These are phyloP conservation scores for Boletus bicolor DNA, from an alignment of 768 basidiomycete genomes.

Conservation along the genomic window DNA sequence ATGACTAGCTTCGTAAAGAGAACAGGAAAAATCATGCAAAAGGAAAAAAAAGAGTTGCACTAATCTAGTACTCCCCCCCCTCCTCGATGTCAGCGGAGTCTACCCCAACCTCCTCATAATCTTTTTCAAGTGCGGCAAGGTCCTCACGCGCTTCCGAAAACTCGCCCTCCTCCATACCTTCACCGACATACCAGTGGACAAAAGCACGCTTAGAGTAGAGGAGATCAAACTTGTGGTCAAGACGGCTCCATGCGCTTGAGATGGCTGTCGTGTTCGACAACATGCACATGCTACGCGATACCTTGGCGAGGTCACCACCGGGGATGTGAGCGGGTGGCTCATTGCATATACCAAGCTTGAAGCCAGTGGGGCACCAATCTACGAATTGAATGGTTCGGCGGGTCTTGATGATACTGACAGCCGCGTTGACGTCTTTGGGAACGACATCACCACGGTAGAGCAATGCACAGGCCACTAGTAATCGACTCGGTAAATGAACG, in stretches of 20 bases:
- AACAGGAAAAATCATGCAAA: constrained; percentile 23
- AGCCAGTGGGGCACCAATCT: constrained; percentile 78
- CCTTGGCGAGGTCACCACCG: constrained; percentile 74
- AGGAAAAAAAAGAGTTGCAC: background rate
- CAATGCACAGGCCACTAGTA: constrained; percentile 61
- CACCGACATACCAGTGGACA: constrained; percentile 66
- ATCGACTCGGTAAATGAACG: background rate
- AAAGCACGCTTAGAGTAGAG: constrained; percentile 66
- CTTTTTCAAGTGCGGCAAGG: constrained; percentile 98
- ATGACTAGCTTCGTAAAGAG: constrained; percentile 28
- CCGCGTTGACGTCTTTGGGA: constrained; percentile 75
- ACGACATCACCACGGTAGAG: constrained; percentile 77
- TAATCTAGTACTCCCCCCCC: constrained; percentile 43
- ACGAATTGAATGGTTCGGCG: constrained; percentile 78
- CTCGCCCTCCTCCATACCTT: constrained; percentile 90
- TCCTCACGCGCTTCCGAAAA: constrained; percentile 99
- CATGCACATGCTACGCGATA: constrained; percentile 75
- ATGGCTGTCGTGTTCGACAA: constrained; percentile 73
- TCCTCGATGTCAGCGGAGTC: constrained; percentile 52
- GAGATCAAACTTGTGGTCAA: constrained; percentile 77
- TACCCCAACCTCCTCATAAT: constrained; percentile 82
- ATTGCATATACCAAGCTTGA: constrained; percentile 78
- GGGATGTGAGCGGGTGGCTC: constrained; percentile 74
- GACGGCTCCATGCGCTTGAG: constrained; percentile 68
- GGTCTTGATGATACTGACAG: constrained; percentile 71